Evolutionary conservation across 2,329 filamentous ascomycete genomes (phyloP).

Genomic region (Arthrobotrys iridis): DNA sequence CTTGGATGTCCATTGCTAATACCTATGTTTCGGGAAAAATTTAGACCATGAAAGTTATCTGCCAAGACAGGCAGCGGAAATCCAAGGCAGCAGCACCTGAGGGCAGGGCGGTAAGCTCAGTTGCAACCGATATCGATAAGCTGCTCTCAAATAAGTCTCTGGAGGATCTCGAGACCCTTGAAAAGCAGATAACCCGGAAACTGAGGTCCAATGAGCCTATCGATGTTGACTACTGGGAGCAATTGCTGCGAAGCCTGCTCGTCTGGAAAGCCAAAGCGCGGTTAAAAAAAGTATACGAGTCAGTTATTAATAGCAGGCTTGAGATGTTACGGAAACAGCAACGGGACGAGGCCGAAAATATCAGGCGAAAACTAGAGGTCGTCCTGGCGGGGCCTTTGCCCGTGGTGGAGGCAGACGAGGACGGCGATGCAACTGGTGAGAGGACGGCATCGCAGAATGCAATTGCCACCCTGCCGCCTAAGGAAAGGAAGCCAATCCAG

Average conservation of each 20-base stretch:
- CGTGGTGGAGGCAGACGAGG: slow-evolving; percentile 53
- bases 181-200: slow-evolving; percentile 86
- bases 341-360: slow-evolving; percentile 71
- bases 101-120: slow-evolving; percentile 80
- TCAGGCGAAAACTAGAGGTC: slow-evolving; percentile 67
- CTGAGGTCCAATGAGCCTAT: slow-evolving; percentile 88
- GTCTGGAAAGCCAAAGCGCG: slow-evolving; percentile 93
- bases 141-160: slow-evolving; percentile 85
- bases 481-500: slow-evolving; percentile 56
- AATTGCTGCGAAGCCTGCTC: slow-evolving; percentile 81
- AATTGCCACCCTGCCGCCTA: slow-evolving; percentile 14
- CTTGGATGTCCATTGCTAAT: no score
- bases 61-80: slow-evolving; percentile 77
- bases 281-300: slow-evolving; percentile 79
- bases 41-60: slow-evolving; percentile 82
- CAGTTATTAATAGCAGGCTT: slow-evolving; percentile 76
- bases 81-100: slow-evolving; percentile 69
- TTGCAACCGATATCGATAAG: slow-evolving; percentile 86
- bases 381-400: slow-evolving; percentile 62
- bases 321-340: slow-evolving; percentile 74
- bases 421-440: neutral
- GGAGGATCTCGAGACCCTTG: slow-evolving; percentile 84
- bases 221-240: slow-evolving; percentile 97
- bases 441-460: no score
- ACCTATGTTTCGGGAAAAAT: no score